Percentiles rank a stretch among this genome's conserved stretches.
phyloP scores from a whole-genome alignment of 805 yeast genomes.

The Wickerhamiella bombiphila region DNA sequence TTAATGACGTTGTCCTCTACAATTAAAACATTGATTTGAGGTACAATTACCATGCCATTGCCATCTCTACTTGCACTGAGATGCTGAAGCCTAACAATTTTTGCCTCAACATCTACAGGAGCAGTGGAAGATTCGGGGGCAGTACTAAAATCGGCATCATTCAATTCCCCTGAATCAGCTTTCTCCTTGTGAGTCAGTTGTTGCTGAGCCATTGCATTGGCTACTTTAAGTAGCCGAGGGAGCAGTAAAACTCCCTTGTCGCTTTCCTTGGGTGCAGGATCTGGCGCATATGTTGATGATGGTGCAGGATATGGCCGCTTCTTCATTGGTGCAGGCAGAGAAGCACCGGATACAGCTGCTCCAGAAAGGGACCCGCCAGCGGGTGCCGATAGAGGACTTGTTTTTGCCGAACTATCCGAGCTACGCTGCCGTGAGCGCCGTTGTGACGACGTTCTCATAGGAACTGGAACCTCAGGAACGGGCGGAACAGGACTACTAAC shows the following conservation, averaged over 20 bases:
- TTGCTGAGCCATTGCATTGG: background rate
- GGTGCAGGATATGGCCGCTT: background rate
- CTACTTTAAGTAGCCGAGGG: conserved; percentile 19
- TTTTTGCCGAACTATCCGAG: too few species aligned
- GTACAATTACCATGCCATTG: conserved; percentile 43
- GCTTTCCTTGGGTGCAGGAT: conserved; percentile 1
- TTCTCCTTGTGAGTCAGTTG: background rate
- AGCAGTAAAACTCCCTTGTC: conserved; percentile 19
- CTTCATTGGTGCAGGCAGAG: too few species aligned
- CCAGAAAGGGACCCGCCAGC: background rate
- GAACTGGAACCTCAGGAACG: background rate
- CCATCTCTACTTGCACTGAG: background rate
- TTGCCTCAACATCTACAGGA: too few species aligned
- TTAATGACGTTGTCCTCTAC: conserved; percentile 95
- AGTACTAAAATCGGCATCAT: conserved; percentile 4
- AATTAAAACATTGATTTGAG: conserved; percentile 77
- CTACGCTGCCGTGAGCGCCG: too few species aligned
- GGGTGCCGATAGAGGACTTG: background rate
- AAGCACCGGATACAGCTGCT: too few species aligned
- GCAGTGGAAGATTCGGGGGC: background rate
- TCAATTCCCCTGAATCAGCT: background rate
- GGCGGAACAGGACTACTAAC: background rate
- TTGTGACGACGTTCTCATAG: background rate
- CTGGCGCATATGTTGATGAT: background rate
- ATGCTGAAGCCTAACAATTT: too few species aligned